Evolutionary conservation across 78 protist genomes (phyloP).

Genomic region (Speleostelium caveatum): DNA sequence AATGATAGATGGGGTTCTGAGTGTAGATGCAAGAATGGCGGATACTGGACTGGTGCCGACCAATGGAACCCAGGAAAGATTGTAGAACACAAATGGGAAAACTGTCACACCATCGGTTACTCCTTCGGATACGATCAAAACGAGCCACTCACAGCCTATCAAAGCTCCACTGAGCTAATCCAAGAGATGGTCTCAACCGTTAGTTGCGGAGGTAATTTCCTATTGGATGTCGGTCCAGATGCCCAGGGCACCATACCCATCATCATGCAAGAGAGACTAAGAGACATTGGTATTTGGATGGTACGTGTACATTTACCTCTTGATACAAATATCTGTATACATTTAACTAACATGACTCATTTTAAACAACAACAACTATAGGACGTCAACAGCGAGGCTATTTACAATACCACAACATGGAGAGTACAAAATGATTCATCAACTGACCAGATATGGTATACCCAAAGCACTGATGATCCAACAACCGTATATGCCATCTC

Average conservation of each 20-base stretch:
- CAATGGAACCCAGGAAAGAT: slow-evolving; percentile 27
- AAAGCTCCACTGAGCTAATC: slow-evolving; percentile 10
- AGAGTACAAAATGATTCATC: slow-evolving; percentile 50
- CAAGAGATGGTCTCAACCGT: slow-evolving; percentile 36
- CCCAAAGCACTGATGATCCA: background rate
- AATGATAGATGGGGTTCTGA: slow-evolving; percentile 81
- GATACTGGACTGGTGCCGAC: slow-evolving; percentile 59
- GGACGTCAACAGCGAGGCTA: slow-evolving; percentile 62
- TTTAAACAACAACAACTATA: no score
- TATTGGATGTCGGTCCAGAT: slow-evolving; percentile 78
- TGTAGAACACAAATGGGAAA: slow-evolving; percentile 68
- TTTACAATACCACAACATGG: slow-evolving; percentile 68
- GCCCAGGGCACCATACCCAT: slow-evolving; percentile 61
- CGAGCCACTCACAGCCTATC: slow-evolving; percentile 5
- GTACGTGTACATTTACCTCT: no score
- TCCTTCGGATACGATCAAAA: slow-evolving; percentile 64
- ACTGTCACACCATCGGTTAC: slow-evolving; percentile 46
- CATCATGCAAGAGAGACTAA: slow-evolving; percentile 18
- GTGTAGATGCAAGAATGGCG: slow-evolving; percentile 35
- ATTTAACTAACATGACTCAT: no score
- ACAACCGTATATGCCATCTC: slow-evolving; percentile 6
- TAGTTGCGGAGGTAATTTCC: slow-evolving; percentile 59
- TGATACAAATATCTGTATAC: no score
- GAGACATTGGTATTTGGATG: slow-evolving; percentile 63
- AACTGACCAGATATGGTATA: slow-evolving; percentile 8